Evolutionary conservation across 805 yeast species (phyloP).

Genomic region (Wickerhamiella siamensis): DNA sequence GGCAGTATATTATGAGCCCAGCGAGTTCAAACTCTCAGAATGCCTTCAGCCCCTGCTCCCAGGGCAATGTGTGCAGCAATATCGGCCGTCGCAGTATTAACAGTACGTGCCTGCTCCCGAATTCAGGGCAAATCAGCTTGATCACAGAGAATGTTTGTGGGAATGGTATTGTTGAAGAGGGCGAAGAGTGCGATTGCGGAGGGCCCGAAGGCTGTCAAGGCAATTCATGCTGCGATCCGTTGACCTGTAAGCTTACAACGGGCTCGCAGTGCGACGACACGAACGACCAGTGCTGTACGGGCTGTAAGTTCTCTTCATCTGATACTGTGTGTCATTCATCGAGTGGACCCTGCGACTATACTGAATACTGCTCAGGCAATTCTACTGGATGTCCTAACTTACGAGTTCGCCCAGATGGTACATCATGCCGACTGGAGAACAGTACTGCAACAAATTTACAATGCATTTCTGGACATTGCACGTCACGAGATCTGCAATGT

Average conservation of each 20-base stretch:
- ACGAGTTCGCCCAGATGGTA: slow-evolving; percentile 19
- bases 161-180: slow-evolving; percentile 28
- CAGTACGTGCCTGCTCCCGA: slow-evolving; percentile 16
- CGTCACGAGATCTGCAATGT: slow-evolving; percentile 26
- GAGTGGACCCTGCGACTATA: slow-evolving; percentile 25
- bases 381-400: slow-evolving; percentile 23
- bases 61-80: slow-evolving; percentile 25
- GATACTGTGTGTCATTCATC: slow-evolving; percentile 21
- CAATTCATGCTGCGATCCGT: slow-evolving; percentile 19
- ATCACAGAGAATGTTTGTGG: slow-evolving; percentile 25
- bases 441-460: slow-evolving; percentile 9
- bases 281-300: slow-evolving; percentile 23
- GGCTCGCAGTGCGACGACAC: slow-evolving; percentile 16
- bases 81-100: slow-evolving; percentile 20
- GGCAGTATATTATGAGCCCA: slow-evolving; percentile 27
- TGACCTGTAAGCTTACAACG: slow-evolving; percentile 13
- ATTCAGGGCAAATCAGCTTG: slow-evolving; percentile 15
- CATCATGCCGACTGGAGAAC: slow-evolving; percentile 15
- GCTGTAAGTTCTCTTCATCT: slow-evolving; percentile 22
- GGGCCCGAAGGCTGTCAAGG: slow-evolving; percentile 23
- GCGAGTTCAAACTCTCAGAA: slow-evolving; percentile 20
- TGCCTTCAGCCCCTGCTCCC: slow-evolving; percentile 23
- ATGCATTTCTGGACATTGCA: slow-evolving; percentile 26
- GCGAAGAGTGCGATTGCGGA: slow-evolving; percentile 29
- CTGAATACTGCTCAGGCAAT: slow-evolving; percentile 25